Evolutionary conservation across 345 rosid species (phyloP), one percentile per base, ranked within the genome.

Genomic region (Litchi chinensis): DNA sequence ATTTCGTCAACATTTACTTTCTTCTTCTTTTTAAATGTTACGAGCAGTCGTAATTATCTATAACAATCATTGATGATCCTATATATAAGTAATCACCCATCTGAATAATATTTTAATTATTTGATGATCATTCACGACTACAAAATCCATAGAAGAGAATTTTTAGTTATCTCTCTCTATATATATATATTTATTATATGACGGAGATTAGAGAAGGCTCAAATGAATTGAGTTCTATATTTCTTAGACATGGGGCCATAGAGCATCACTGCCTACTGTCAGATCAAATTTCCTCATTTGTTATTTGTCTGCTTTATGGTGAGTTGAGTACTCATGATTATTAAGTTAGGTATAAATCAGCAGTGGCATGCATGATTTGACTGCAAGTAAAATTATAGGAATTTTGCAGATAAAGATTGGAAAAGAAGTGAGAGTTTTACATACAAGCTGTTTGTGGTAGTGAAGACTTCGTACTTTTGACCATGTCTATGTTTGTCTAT

Each of bases 281-380:
- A 74, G 21, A 44, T 24, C 40, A 44, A 15, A 19, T 19, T 12
- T 73, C 8, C n/a, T 18, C 32, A 28, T 50, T 8, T 65, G 48
- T 57, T 11, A 48, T 66, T 32, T 64, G 9, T 65, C 8, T 50
- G 59, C 67, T 71, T 63, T 5, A 18, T 22, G 28, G 65, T n/a
- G 65, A 21, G 65, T 19, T 60, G 50, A 44, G 59, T 66, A 74
- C 70, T 40, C 80, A 41, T 60, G 65, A 60, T 54, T 68, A 12
- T 65, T 46, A 60, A 56, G 77, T 76, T 71, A 83, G 75, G 82
- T 67, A 76, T 44, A 54, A 32, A 73, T 24, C 64, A 15, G 70
- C 32, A 76, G 78, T 50, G 82, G 80, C 67, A 76, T 65, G 73
- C 74, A 79, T 82, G 64, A 76, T 79, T 76, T 76, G 76, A 65